Evolutionary conservation across 257 asterid genomes (phyloP).

Genomic region (Solanum habrochaites): DNA sequence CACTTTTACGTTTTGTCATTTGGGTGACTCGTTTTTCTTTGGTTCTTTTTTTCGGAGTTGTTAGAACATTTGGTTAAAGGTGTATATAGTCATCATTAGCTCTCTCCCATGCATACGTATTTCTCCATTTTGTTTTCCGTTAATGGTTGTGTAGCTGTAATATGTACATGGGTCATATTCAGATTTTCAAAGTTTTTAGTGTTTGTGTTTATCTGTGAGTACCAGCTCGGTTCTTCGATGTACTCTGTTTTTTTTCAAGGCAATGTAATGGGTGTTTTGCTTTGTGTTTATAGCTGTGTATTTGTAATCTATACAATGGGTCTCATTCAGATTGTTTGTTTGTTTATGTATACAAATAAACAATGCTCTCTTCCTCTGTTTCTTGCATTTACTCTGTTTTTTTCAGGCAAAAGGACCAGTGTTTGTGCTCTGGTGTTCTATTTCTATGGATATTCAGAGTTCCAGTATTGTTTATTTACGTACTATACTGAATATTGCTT

Average conservation of each 20-base stretch:
- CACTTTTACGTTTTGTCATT: neutral
- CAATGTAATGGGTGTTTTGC: neutral
- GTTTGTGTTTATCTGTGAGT: neutral
- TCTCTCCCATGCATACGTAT: neutral
- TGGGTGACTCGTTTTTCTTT: neutral
- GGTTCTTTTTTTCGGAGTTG: neutral
- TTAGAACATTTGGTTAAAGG: neutral
- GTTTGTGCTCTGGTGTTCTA: neutral
- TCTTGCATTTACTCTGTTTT: neutral
- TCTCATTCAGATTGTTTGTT: neutral
- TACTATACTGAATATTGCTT: neutral
- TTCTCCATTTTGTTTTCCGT: neutral
- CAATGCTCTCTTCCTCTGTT: neutral
- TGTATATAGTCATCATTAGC: neutral
- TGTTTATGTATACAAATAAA: neutral
- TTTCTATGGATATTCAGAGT: neutral
- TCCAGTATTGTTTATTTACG: neutral
- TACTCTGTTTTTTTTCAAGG: neutral
- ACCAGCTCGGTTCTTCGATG: neutral
- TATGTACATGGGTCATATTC: neutral
- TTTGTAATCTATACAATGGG: neutral
- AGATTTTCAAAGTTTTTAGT: neutral
- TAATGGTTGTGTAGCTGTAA: neutral
- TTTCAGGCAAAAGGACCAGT: neutral
- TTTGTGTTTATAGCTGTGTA: neutral